These are phyloP conservation scores for Zea luxurians DNA, from an alignment of 176 grass and related monocot species.

Conservation along the genomic window DNA sequence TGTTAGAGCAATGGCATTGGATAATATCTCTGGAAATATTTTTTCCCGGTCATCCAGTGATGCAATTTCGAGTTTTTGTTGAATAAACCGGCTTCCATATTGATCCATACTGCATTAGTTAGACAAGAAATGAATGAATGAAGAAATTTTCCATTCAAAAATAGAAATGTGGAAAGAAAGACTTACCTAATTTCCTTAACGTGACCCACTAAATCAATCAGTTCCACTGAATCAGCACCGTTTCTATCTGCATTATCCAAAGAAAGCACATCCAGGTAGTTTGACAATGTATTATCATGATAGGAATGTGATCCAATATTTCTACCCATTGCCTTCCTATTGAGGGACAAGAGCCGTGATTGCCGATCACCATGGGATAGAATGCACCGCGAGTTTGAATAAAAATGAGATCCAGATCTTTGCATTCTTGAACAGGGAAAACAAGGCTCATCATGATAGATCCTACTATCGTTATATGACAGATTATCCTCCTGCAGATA, in stretches of 20 bases:
- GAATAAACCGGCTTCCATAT: slow-evolving; percentile 95
- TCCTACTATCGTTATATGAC: slow-evolving; percentile 36
- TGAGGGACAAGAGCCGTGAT: slow-evolving; percentile 22
- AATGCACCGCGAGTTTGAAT: slow-evolving; percentile 27
- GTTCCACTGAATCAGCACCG: slow-evolving; percentile 48
- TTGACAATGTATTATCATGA: slow-evolving; percentile 50
- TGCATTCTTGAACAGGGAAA: slow-evolving; percentile 39
- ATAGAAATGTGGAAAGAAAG: slow-evolving; percentile 7
- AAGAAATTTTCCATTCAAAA: not conserved
- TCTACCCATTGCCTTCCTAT: slow-evolving; percentile 45
- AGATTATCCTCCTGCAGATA: slow-evolving; percentile 52
- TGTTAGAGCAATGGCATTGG: slow-evolving; percentile 81
- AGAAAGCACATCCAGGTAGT: slow-evolving; percentile 42
- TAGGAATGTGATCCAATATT: slow-evolving; percentile 47
- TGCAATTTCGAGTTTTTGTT: slow-evolving; percentile 82
- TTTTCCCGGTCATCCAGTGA: slow-evolving; percentile 73
- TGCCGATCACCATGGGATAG: slow-evolving; percentile 35
- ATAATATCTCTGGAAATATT: slow-evolving; percentile 95
- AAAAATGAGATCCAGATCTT: slow-evolving; percentile 35
- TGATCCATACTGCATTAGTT: slow-evolving; percentile 79
- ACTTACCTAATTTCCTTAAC: slow-evolving; percentile 86
- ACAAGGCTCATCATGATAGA: slow-evolving; percentile 35
- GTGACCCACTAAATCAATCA: slow-evolving; percentile 65
- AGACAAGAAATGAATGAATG: slow-evolving; percentile 11
- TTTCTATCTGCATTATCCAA: slow-evolving; percentile 72